Evolutionary conservation across 805 yeast genomes (phyloP).

Genomic region (Kodamaea kakaduensis): DNA sequence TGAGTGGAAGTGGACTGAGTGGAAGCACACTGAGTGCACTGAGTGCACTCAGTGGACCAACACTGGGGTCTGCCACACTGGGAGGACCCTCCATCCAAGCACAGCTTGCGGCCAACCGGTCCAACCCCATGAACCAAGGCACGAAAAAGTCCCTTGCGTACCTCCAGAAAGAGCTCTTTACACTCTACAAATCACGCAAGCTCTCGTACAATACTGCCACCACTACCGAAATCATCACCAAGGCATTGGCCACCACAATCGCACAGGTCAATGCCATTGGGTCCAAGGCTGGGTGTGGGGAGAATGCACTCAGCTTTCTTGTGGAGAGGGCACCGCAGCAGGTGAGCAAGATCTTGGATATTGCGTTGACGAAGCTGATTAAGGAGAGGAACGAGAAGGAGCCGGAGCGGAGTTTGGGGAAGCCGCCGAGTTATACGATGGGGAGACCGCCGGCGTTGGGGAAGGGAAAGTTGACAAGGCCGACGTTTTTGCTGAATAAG

Average conservation of each 20-base stretch:
- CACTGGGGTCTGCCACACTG: background rate
- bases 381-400: slow-evolving; percentile 31
- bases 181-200: slow-evolving; percentile 72
- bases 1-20: too few relatives aligned
- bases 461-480: slow-evolving; percentile 19
- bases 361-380: slow-evolving; percentile 78
- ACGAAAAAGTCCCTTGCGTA: slow-evolving; percentile 74
- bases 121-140: slow-evolving; percentile 46
- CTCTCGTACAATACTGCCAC: slow-evolving; percentile 70
- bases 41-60: too few relatives aligned
- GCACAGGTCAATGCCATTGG: slow-evolving; percentile 88
- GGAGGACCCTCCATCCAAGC: slow-evolving; percentile 34
- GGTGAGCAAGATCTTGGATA: slow-evolving; percentile 71
- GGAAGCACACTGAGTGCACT: too few relatives aligned
- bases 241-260: slow-evolving; percentile 89
- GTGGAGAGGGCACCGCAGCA: slow-evolving; percentile 81
- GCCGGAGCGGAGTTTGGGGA: background rate
- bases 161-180: slow-evolving; percentile 80
- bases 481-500: slow-evolving; percentile 36
- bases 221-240: slow-evolving; percentile 80
- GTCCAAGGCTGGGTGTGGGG: slow-evolving; percentile 74
- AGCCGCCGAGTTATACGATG: slow-evolving; percentile 17
- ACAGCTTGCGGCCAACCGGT: slow-evolving; percentile 45
- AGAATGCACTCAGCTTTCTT: slow-evolving; percentile 71
- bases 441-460: slow-evolving; percentile 25